Evolutionary conservation across 2,329 filamentous ascomycete species (phyloP).

Genomic region (Chlorencoelia australis): DNA sequence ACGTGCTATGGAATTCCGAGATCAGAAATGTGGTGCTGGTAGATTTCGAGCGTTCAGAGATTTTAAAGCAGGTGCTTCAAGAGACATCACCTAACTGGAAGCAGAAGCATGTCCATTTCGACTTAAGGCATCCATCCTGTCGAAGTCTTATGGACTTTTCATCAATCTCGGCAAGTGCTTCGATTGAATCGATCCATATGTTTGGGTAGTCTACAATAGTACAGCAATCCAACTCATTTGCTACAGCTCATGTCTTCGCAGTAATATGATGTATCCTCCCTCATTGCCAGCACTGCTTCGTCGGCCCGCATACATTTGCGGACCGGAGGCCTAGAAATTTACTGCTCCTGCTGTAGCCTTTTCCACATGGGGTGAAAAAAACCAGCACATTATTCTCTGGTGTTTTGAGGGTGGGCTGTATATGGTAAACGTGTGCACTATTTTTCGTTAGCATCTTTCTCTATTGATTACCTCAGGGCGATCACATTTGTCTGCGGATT

Average conservation of each 20-base stretch:
- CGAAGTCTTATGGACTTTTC: neutral
- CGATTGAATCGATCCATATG: neutral
- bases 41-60: conserved; percentile 16
- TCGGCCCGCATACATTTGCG: no score
- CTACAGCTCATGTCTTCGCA: no score
- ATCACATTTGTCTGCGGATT: conserved; percentile 5
- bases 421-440: conserved; percentile 4
- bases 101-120: conserved; percentile 1
- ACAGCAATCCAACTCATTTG: no score
- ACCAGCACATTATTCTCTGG: conserved; percentile 9
- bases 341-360: no score
- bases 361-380: conserved; percentile 4
- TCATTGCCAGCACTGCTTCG: no score
- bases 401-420: conserved; percentile 3
- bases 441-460: conserved; percentile 5
- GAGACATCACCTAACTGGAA: conserved; percentile 10
- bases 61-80: conserved; percentile 10
- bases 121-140: no score
- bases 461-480: neutral
- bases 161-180: neutral
- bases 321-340: no score
- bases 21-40: conserved; percentile 13
- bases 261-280: no score
- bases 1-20: conserved; percentile 16
- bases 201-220: neutral